Conservation (phyloP, 2,329 filamentous ascomycete species). For the Knoxdaviesia capensis region DNA sequence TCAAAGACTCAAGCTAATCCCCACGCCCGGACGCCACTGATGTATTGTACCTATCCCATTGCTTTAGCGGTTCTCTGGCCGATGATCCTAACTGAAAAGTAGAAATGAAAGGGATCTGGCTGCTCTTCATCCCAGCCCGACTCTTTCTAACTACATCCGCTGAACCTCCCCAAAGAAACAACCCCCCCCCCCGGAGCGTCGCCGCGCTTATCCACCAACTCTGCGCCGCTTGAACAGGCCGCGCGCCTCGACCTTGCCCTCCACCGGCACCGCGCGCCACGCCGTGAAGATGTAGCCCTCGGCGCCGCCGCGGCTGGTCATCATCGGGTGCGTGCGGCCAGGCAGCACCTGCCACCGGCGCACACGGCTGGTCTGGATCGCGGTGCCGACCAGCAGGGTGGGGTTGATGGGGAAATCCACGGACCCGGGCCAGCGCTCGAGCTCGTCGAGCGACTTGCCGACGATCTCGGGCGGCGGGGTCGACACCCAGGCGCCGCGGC, state of each 20-base stretch:
- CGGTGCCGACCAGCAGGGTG: conserved; percentile 57
- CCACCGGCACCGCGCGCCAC: conserved; percentile 58
- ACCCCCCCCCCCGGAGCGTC: no score
- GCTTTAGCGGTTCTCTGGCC: no score
- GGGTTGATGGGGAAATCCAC: conserved; percentile 78
- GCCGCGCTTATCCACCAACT: conserved; percentile 14
- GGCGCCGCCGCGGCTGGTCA: conserved; percentile 72
- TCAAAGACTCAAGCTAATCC: no score
- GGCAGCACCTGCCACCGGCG: conserved; percentile 82
- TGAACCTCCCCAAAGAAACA: no score
- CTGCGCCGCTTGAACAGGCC: conserved; percentile 62
- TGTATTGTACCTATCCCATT: no score
- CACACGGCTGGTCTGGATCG: conserved; percentile 61
- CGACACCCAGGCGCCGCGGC: conserved; percentile 55
- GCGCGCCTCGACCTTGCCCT: conserved; percentile 63
- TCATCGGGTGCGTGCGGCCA: conserved; percentile 77
- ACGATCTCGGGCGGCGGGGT: conserved; percentile 24
- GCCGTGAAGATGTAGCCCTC: conserved; percentile 84
- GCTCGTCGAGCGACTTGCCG: conserved; percentile 24
- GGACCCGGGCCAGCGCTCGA: conserved; percentile 36
- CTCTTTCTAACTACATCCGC: no score
- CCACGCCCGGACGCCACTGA: no score
- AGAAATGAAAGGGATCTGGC: no score
- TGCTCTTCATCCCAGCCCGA: no score
- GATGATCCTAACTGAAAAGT: no score